Conservation (phyloP, 2,329 filamentous ascomycete species). For the Ciborinia camelliae region DNA sequence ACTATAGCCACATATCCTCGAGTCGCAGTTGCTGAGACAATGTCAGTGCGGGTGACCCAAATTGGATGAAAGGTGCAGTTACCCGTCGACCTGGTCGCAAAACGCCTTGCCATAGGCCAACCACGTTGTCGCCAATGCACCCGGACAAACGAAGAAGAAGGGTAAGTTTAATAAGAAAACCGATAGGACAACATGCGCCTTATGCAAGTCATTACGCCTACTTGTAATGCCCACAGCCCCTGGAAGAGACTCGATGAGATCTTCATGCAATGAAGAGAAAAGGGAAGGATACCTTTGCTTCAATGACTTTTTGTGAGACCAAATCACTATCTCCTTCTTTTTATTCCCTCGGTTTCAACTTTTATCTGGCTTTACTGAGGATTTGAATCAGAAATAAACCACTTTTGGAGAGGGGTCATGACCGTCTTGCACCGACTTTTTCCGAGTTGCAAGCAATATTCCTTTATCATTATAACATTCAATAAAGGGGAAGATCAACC, state of each 20-base stretch:
- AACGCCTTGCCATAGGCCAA: slow-evolving; percentile 29
- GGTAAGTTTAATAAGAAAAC: slow-evolving; percentile 14
- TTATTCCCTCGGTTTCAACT: background rate
- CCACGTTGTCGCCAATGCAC: slow-evolving; percentile 35
- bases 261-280: slow-evolving; percentile 18
- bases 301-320: slow-evolving; percentile 10
- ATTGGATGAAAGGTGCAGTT: slow-evolving; percentile 28
- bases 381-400: background rate
- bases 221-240: slow-evolving; percentile 20
- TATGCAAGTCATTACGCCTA: slow-evolving; percentile 25
- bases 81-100: slow-evolving; percentile 29
- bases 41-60: slow-evolving; percentile 26
- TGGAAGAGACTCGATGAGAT: slow-evolving; percentile 31
- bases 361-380: background rate
- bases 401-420: background rate
- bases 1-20: slow-evolving; percentile 25
- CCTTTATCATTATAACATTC: background rate
- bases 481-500: background rate
- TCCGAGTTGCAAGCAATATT: slow-evolving; percentile 6
- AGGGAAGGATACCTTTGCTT: background rate
- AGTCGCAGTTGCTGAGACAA: slow-evolving; percentile 30
- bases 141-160: slow-evolving; percentile 33
- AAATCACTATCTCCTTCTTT: background rate
- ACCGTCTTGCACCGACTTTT: background rate
- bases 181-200: slow-evolving; percentile 29